Evolutionary conservation across 2,329 filamentous ascomycete genomes (phyloP).

Genomic region (Cucurbitaria berberidis): DNA sequence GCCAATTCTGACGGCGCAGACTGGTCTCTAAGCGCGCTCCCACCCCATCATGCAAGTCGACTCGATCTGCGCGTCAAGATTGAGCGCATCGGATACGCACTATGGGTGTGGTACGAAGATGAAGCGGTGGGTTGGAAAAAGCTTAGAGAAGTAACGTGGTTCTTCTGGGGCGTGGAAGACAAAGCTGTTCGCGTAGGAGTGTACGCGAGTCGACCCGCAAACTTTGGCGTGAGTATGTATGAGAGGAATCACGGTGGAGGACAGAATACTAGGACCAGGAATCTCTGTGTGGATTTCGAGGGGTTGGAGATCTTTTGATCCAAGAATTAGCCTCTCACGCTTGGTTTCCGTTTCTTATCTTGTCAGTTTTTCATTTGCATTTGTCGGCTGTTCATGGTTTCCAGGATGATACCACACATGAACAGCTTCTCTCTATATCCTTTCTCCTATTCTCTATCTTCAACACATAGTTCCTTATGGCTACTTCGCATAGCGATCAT

Average conservation of each 20-base stretch:
- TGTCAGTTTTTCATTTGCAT: not conserved
- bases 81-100: constrained; percentile 61
- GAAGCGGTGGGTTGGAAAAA: constrained; percentile 59
- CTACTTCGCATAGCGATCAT: not conserved
- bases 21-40: constrained; percentile 61
- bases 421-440: not conserved
- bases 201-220: constrained; percentile 63
- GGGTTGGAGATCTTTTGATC: constrained; percentile 48
- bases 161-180: constrained; percentile 65
- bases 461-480: not conserved
- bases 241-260: constrained; percentile 40
- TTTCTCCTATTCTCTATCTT: not conserved
- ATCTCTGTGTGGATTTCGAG: constrained; percentile 51
- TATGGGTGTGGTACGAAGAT: constrained; percentile 65
- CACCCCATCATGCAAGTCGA: constrained; percentile 49
- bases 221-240: constrained; percentile 49
- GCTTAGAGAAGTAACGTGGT: constrained; percentile 65
- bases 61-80: constrained; percentile 62
- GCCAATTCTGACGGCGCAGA: constrained; percentile 64
- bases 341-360: not conserved
- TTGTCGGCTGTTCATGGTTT: constrained; percentile 2
- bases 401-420: constrained; percentile 7
- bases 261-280: constrained; percentile 34
- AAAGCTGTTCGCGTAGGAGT: constrained; percentile 65
- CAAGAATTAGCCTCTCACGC: not conserved